phyloP scores from a whole-genome alignment of 2,329 filamentous ascomycete species.

The Tolypocladium capitatum region DNA sequence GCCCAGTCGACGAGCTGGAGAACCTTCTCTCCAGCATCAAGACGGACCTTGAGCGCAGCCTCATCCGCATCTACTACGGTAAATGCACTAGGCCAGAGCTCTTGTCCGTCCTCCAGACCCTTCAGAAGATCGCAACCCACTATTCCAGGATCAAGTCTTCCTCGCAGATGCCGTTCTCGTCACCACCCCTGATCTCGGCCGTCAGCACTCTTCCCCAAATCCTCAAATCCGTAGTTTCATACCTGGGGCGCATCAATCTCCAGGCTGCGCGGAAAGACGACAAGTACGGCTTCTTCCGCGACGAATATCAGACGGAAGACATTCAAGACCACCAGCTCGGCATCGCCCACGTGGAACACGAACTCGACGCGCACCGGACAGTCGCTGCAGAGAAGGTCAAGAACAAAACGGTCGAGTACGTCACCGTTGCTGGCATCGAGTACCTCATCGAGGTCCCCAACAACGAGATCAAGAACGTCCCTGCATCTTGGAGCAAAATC shows the following conservation, averaged over 20 bases:
- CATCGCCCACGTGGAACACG: slow-evolving; percentile 84
- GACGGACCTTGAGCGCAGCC: slow-evolving; percentile 77
- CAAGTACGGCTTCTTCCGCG: slow-evolving; percentile 87
- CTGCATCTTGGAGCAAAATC: slow-evolving; percentile 89
- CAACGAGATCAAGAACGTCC: slow-evolving; percentile 67
- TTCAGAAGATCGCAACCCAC: slow-evolving; percentile 69
- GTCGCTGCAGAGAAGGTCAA: slow-evolving; percentile 60
- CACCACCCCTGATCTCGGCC: slow-evolving; percentile 54
- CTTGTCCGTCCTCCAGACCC: slow-evolving; percentile 67
- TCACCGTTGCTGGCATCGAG: slow-evolving; percentile 79
- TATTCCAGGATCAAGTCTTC: slow-evolving; percentile 55
- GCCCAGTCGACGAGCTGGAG: slow-evolving; percentile 60
- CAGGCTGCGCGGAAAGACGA: slow-evolving; percentile 75
- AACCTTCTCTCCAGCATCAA: slow-evolving; percentile 57
- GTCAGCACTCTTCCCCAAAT: slow-evolving; percentile 68
- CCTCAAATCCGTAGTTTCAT: slow-evolving; percentile 54
- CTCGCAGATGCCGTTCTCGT: slow-evolving; percentile 58
- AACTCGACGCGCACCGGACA: slow-evolving; percentile 64
- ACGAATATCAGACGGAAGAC: slow-evolving; percentile 74
- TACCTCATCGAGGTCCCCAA: slow-evolving; percentile 90
- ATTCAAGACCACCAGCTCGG: slow-evolving; percentile 82
- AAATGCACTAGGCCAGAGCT: slow-evolving; percentile 88
- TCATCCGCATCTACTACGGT: slow-evolving; percentile 94
- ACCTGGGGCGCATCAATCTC: slow-evolving; percentile 74
- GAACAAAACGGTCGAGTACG: slow-evolving; percentile 60